phyloP scores from a whole-genome alignment of 805 yeast species.

The Suhomyces tanzawaensis region DNA sequence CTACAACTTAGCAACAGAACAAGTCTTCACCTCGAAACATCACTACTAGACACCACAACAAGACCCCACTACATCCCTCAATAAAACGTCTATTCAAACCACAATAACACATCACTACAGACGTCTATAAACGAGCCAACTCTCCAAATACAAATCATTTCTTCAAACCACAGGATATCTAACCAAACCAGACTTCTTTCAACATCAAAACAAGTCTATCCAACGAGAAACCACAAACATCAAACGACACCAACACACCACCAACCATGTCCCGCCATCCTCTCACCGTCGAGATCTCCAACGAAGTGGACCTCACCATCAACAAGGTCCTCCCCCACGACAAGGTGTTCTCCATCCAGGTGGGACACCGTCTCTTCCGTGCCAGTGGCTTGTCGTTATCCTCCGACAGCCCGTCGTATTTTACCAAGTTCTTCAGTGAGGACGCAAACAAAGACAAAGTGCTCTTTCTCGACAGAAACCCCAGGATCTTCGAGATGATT shows the following conservation, averaged over 20 bases:
- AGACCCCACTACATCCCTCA: too few species aligned
- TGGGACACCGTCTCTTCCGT: constrained; percentile 62
- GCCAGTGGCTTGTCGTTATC: constrained; percentile 81
- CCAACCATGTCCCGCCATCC: constrained; percentile 4
- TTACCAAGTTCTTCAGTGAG: constrained; percentile 63
- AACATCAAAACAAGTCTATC: too few species aligned
- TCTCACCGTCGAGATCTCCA: constrained; percentile 5
- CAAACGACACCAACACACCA: background rate
- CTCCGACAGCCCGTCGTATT: constrained; percentile 85
- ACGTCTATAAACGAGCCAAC: too few species aligned
- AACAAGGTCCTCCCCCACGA: constrained; percentile 64
- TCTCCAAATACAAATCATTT: too few species aligned
- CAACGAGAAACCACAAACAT: too few species aligned
- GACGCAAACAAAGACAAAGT: constrained; percentile 39
- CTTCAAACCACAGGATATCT: too few species aligned
- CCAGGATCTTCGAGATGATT: constrained; percentile 64
- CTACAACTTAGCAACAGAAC: too few species aligned
- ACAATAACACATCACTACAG: too few species aligned
- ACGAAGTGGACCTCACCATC: constrained; percentile 43
- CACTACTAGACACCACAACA: too few species aligned
- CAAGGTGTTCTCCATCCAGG: constrained; percentile 64
- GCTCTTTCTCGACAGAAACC: constrained; percentile 71
- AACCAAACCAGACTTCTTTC: too few species aligned
- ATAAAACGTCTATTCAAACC: too few species aligned
- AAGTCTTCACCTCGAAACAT: too few species aligned